phyloP scores from a whole-genome alignment of 805 yeast genomes.

The Candida hispaniensis region DNA sequence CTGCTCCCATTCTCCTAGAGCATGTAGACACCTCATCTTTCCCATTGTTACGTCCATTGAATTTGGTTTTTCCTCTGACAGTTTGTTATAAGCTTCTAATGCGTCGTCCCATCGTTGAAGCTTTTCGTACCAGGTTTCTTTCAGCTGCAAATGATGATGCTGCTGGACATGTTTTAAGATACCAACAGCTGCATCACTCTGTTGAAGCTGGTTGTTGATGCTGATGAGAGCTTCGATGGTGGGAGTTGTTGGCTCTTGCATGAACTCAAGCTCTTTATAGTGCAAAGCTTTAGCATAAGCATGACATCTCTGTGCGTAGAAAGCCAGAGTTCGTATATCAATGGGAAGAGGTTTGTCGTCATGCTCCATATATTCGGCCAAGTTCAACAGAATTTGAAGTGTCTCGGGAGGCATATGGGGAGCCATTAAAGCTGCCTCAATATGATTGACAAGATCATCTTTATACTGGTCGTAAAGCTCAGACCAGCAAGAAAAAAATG shows the following conservation, averaged over 20 bases:
- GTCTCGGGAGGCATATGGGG: conserved; percentile 94
- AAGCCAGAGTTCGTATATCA: conserved; percentile 79
- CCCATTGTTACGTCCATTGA: conserved; percentile 90
- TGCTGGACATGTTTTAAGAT: conserved; percentile 63
- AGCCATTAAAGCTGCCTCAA: conserved; percentile 79
- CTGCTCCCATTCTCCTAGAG: conserved; percentile 98
- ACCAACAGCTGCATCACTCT: conserved; percentile 96
- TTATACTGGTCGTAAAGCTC: conserved; percentile 82
- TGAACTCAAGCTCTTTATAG: conserved; percentile 88
- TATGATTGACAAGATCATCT: conserved; percentile 75
- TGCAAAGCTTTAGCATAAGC: conserved; percentile 97
- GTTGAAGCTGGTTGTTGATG: conserved; percentile 89
- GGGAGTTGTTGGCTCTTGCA: conserved; percentile 83
- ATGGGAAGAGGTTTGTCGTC: conserved; percentile 91
- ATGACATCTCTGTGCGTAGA: conserved; percentile 88
- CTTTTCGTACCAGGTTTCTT: conserved; percentile 97
- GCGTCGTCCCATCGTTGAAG: conserved; percentile 98
- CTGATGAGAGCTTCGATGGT: conserved; percentile 87
- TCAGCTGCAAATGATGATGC: conserved; percentile 65
- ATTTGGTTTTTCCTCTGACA: conserved; percentile 44
- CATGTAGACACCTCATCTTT: conserved; percentile 95
- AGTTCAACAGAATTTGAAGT: conserved; percentile 73
- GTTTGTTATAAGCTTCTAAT: conserved; percentile 70
- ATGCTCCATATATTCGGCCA: conserved; percentile 96
- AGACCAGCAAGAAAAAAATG: conserved; percentile 93